phyloP scores from a whole-genome alignment of 2,329 filamentous ascomycete genomes.

The Talaromyces sp. region DNA sequence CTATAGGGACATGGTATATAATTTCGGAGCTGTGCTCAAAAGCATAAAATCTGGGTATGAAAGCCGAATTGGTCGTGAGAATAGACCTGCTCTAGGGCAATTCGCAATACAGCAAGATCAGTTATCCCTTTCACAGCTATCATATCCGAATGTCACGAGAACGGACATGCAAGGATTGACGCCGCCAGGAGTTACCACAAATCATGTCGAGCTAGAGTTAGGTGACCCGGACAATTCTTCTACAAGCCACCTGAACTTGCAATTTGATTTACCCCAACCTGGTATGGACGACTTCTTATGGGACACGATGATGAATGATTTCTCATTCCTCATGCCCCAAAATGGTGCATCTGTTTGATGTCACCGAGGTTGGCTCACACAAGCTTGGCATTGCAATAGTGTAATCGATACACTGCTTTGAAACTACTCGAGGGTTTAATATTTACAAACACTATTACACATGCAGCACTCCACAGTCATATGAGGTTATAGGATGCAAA shows the following conservation, averaged over 20 bases:
- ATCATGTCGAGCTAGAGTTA: background rate
- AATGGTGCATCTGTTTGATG: background rate
- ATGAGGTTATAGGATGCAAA: no score
- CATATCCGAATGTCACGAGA: background rate
- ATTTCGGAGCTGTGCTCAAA: background rate
- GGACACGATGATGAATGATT: constrained; percentile 5
- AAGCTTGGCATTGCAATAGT: background rate
- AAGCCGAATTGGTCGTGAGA: background rate
- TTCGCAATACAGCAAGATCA: background rate
- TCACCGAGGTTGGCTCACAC: background rate
- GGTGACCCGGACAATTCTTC: background rate
- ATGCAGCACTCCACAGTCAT: no score
- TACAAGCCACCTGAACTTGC: background rate
- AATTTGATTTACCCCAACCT: background rate
- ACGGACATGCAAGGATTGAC: background rate
- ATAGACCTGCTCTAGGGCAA: background rate
- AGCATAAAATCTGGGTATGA: background rate
- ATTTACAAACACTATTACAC: no score
- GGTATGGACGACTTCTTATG: background rate
- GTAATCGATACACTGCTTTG: background rate
- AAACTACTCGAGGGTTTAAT: no score
- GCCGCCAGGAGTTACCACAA: background rate
- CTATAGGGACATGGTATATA: background rate
- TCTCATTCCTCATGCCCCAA: background rate
- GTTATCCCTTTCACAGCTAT: background rate